Evolutionary conservation across 73 alveolate genomes (phyloP).

Genomic region (Blepharisma japonicum): DNA sequence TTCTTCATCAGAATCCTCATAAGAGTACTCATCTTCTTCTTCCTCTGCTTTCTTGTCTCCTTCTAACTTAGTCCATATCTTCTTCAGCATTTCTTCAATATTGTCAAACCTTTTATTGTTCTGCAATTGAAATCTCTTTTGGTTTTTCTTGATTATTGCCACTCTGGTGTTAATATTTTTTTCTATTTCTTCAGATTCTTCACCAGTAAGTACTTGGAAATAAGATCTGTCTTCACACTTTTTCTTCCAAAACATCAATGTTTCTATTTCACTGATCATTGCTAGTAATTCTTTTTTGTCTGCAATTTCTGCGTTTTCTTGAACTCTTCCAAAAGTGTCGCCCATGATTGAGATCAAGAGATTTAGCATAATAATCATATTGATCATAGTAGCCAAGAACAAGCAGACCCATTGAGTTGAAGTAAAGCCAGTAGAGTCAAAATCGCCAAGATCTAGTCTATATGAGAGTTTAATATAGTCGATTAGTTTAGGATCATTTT

Average conservation of each 20-base stretch:
- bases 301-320: neutral
- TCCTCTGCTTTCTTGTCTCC: no score
- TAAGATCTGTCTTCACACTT: no score
- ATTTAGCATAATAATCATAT: neutral
- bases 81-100: no score
- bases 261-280: neutral
- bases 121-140: no score
- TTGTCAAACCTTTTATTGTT: no score
- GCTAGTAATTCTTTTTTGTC: slow-evolving; percentile 6
- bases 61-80: no score
- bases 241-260: neutral
- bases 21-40: no score
- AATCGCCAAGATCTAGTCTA: neutral
- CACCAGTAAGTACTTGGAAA: no score
- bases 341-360: slow-evolving; percentile 9
- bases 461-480: neutral
- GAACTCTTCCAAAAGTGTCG: slow-evolving; percentile 7
- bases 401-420: neutral
- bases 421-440: neutral
- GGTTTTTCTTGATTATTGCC: no score
- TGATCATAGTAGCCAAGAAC: slow-evolving; percentile 18
- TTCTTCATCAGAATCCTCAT: no score
- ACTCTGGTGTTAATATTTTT: no score
- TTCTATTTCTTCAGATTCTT: no score
- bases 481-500: neutral